phyloP scores from a whole-genome alignment of 768 basidiomycete genomes.

The Xanthoconium stramineum region DNA sequence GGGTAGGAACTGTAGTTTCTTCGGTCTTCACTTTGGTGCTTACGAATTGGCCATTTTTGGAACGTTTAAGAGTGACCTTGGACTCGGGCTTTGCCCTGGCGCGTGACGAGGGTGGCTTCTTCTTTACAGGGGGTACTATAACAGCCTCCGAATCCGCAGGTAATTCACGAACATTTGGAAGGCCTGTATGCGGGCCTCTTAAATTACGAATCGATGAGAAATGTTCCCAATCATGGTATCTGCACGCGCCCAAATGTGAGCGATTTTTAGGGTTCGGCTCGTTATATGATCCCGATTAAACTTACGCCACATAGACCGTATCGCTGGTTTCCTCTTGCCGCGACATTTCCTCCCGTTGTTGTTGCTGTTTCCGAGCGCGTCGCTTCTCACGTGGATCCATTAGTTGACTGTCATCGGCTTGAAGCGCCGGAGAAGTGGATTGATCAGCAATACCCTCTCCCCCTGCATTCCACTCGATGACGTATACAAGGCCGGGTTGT shows the following conservation, averaged over 20 bases:
- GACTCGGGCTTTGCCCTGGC: slow-evolving; percentile 25
- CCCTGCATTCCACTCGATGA: slow-evolving; percentile 78
- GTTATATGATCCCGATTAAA: slow-evolving; percentile 24
- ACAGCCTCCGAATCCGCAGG: slow-evolving; percentile 31
- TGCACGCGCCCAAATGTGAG: slow-evolving; percentile 28
- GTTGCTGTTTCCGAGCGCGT: slow-evolving; percentile 39
- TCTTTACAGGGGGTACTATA: slow-evolving; percentile 32
- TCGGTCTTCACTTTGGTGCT: slow-evolving; percentile 22
- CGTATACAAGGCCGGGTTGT: slow-evolving; percentile 88
- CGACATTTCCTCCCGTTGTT: slow-evolving; percentile 22
- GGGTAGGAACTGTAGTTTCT: slow-evolving; percentile 21
- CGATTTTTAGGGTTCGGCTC: not conserved
- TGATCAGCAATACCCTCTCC: slow-evolving; percentile 37
- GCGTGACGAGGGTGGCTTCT: slow-evolving; percentile 34
- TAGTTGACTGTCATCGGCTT: slow-evolving; percentile 17
- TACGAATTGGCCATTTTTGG: slow-evolving; percentile 25
- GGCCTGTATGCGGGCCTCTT: slow-evolving; percentile 75
- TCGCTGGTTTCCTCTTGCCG: slow-evolving; percentile 26
- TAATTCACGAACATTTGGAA: slow-evolving; percentile 60
- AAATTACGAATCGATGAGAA: slow-evolving; percentile 92
- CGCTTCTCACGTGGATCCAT: slow-evolving; percentile 44
- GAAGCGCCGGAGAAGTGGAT: slow-evolving; percentile 26
- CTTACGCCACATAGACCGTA: slow-evolving; percentile 83
- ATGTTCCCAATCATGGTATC: slow-evolving; percentile 94
- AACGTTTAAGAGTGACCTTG: slow-evolving; percentile 14